A percentile compares a stretch with the other conserved stretches of the same genome.
Evolutionary conservation across 305 asterid genomes (phyloP).

Genomic region (Fraxinus greggii): DNA sequence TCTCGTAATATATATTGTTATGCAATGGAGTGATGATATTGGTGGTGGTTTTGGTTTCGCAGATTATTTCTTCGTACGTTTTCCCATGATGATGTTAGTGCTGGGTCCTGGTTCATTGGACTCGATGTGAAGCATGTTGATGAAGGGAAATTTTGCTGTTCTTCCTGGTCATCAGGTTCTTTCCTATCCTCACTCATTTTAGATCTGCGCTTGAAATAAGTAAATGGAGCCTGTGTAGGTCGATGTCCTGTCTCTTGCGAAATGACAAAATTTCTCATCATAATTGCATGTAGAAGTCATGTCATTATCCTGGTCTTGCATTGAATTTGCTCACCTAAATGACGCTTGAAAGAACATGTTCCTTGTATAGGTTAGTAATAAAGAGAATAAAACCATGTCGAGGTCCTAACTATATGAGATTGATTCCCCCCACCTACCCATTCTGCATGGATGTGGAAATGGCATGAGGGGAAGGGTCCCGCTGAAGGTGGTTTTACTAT

Average conservation of each 20-base stretch:
- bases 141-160: conserved; percentile 83
- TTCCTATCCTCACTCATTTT: conserved; percentile 15
- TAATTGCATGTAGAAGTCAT: background rate
- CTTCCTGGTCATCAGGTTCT: conserved; percentile 74
- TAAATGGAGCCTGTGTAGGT: background rate
- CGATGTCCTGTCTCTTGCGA: background rate
- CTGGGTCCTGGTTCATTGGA: conserved; percentile 89
- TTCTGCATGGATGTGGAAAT: background rate
- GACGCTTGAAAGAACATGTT: background rate
- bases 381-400: background rate
- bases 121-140: conserved; percentile 69
- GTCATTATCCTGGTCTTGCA: background rate
- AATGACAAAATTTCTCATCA: background rate
- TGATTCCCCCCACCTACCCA: background rate
- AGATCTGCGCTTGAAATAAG: background rate
- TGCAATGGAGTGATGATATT: background rate
- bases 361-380: background rate
- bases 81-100: conserved; percentile 82
- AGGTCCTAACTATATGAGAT: background rate
- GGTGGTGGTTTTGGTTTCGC: conserved; percentile 11
- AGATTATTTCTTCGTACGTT: conserved; percentile 60
- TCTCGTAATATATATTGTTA: background rate
- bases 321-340: background rate
- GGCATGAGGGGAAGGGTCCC: conserved; percentile 1
- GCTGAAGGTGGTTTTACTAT: background rate